Evolutionary conservation across 1,284 basidiomycete species (phyloP), one percentile per base, ranked within the genome.

Genomic region (Anthracocystis walkeri): DNA sequence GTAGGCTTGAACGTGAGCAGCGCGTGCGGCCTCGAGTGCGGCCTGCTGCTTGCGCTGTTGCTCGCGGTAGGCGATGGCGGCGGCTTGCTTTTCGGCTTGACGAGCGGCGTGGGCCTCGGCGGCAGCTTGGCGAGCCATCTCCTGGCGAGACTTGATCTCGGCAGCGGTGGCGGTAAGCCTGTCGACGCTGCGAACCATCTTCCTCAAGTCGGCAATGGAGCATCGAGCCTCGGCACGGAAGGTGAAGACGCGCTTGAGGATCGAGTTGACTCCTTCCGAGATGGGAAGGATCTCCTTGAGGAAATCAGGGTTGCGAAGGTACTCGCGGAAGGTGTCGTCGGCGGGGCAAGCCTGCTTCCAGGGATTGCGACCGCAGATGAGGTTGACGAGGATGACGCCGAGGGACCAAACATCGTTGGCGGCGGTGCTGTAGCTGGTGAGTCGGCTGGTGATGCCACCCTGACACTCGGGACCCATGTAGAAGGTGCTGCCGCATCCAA

Each of bases 391-490:
- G 74, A 90, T 89, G 81, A 99, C 95, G 46, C 96, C 96, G 62
- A 97, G 88, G 3, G 95, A 91, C 96, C 96, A 98, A 66, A 97
- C 89, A 83, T 98, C 95, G 84, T 91, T 92, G 52, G 79, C 78
- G 14, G 82, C 82, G 20, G 93, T 91, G 50, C 89, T 91, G 87
- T 94, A 96, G 25, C 82, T 89, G 87, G 86, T 90, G 16, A 88
- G 81, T 8, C 86, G 84, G 18, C 52, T 66, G 7, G 68, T 72
- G 66, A 90, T 88, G 70, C 92, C 93, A 58, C 94, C 94, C 86
- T 96, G 93, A 85, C 95, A 97, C 87, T 98, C 96, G 85, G 94
- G 94, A 85, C 92, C 93, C 94, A 95, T 95, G 87, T 97, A 97
- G 86, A 96, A 97, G 21, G 95, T 92, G 82, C 92, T 95, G 58